A percentile compares a stretch with the other conserved stretches of the same genome.
These are phyloP conservation scores for Haplosporangium gracile DNA, from an alignment of 192 early-diverging fungal species.

Conservation along the genomic window DNA sequence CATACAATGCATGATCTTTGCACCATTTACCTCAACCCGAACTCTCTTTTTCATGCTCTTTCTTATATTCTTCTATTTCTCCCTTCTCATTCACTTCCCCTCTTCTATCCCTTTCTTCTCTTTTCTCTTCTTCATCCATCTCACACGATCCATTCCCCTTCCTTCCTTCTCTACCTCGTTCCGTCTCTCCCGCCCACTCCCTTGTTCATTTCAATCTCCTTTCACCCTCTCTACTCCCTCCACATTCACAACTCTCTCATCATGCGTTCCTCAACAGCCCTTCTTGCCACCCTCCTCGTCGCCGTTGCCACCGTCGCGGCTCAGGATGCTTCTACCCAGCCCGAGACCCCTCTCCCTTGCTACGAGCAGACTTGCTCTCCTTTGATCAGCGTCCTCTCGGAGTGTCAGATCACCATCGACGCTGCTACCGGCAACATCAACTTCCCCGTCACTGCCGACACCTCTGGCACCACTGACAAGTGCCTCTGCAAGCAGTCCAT, in stretches of 20 bases:
- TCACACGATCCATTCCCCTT: conserved; percentile 10
- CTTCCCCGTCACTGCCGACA: conserved; percentile 37
- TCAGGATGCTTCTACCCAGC: conserved; percentile 18
- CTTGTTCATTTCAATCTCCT: background rate
- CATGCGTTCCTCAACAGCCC: conserved; percentile 41
- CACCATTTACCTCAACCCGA: too few relatives aligned
- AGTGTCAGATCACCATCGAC: conserved; percentile 40
- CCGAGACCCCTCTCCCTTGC: conserved; percentile 35
- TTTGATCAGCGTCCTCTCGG: conserved; percentile 33
- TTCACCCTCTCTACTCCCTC: background rate
- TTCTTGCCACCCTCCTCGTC: conserved; percentile 18
- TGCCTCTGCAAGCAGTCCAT: conserved; percentile 54
- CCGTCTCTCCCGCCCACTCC: background rate
- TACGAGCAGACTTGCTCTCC: conserved; percentile 37
- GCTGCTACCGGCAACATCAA: conserved; percentile 44
- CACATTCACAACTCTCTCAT: background rate
- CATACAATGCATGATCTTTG: too few relatives aligned
- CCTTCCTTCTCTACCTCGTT: conserved; percentile 11
- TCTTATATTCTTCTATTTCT: background rate
- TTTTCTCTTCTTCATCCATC: conserved; percentile 16
- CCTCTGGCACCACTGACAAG: conserved; percentile 40
- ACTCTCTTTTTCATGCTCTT: background rate
- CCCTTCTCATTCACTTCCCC: background rate
- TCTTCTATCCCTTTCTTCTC: background rate
- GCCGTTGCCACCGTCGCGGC: conserved; percentile 41